phyloP scores from a whole-genome alignment of 805 yeast species.

The Kuraishia borneana region DNA sequence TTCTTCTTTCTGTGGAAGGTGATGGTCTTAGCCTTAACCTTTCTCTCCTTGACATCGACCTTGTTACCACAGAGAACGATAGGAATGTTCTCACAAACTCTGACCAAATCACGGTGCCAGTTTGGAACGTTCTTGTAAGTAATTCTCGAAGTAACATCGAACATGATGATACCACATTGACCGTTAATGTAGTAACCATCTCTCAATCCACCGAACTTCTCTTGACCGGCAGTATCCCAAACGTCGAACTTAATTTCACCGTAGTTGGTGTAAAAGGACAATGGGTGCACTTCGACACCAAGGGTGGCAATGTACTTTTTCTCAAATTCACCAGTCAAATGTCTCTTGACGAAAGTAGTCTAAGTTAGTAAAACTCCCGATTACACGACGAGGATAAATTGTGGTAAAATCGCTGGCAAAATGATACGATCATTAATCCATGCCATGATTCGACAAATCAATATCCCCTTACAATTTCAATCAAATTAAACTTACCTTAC shows the following conservation, averaged over 20 bases:
- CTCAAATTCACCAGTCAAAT: constrained; percentile 98
- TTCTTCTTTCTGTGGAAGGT: constrained; percentile 99
- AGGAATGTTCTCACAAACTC: constrained; percentile 99
- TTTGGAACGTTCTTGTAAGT: constrained; percentile 99
- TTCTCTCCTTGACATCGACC: constrained; percentile 99
- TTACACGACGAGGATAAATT: no score
- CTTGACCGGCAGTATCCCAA: constrained; percentile 99
- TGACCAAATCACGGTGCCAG: constrained; percentile 99
- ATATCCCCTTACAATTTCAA: no score
- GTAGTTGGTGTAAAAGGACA: constrained; percentile 94
- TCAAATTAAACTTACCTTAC: constrained; percentile 49
- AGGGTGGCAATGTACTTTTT: constrained; percentile 98
- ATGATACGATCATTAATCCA: neutral
- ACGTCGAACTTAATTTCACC: constrained; percentile 99
- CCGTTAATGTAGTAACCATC: constrained; percentile 99
- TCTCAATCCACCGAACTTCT: constrained; percentile 98
- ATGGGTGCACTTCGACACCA: constrained; percentile 99
- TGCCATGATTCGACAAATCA: neutral
- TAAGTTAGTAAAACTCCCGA: constrained; percentile 9
- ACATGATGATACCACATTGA: constrained; percentile 99
- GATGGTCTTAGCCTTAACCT: constrained; percentile 99
- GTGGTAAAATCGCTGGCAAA: neutral
- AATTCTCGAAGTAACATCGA: constrained; percentile 98
- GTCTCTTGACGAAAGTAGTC: constrained; percentile 99
- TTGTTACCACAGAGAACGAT: constrained; percentile 98